Base-by-base conservation (phyloP, 2,329 filamentous ascomycete species). In the Trichophyton equinum region DNA sequence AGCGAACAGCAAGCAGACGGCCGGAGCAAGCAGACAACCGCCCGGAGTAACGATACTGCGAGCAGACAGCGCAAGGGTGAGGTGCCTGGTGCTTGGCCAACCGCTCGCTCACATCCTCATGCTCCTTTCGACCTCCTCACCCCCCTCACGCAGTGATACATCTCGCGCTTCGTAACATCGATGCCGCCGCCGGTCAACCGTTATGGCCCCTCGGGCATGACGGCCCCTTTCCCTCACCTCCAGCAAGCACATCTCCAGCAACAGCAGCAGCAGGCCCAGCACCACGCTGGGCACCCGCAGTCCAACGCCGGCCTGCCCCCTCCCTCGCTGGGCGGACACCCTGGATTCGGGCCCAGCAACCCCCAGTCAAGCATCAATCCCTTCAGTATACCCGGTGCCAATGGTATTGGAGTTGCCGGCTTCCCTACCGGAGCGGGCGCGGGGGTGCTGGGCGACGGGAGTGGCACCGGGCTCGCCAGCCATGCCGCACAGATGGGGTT, bases 401-500 rank as follows among this genome's bases (percentile, higher is more conserved):
- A 88, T 65, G 81, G 81, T 58, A 76, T 85, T 62, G 81, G 80
- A 57, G 82, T 79, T 64, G 82, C 80, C 61, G 77, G 78, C 80
- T 75, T 74, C 62, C 82, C 75, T 61, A 82, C 79, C 61, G 67
- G 76, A 55, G 82, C 81, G 8, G 85, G 85, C 64, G 81, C 79
- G 53, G 72, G 68, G 25, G 67, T 67, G 36, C 64, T 77, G 38
- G 71, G 75, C 40, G 75, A 76, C 55, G 76, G 78, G 60, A 79
- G 79, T 25, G 77, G 78, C 62, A 87, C 88, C 20, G 89, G 90
- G 0, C 82, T 96, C 58, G 89, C 86, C 36, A 92, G 89, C 73
- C 89, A 95, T 73, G 90, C 89, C 64, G 90, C 89, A 62, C 85
- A 92, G 69, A 88, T 94, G 81, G 86, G 89, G 5, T 96, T 96